Base-by-base conservation (phyloP, 305 asterid genomes). In the Fraxinus latifolia region DNA sequence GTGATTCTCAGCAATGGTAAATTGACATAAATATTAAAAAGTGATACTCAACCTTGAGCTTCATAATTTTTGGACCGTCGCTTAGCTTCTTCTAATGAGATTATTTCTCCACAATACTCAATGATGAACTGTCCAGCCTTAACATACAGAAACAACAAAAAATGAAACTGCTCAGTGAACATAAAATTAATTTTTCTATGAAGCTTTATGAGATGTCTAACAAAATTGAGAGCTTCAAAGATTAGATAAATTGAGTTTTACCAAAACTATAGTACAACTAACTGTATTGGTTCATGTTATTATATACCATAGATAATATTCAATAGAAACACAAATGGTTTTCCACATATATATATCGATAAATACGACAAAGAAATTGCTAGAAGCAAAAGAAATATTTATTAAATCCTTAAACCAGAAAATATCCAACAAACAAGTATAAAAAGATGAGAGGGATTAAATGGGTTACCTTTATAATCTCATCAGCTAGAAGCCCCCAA, bases 61-160 rank as follows among this genome's bases (percentile, higher is more conserved):
- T 93, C 97, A 86, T 94, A 93, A 82, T 82, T 82, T 74, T 95
- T 91, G 77, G 97, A 90, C 80, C 98, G 88, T 77, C 37, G 84
- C 62, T 82, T 87, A 80, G 99, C 97, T 83, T 88, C 93, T 78
- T 91, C 93, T 27, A 91, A 89, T 82, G 97, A 91, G 88, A 95
- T 91, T 70, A 94, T 91, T 88, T 95, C 99, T 88, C 99, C 97
- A 15, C 97, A 92, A 71, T 95, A 95, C 85, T 95, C 99, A 53
- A 91, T 95, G 82, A 95, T 88, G 84, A 92, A 95, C 78, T 86
- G 91, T 79, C 98, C 98, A 84, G 94, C 97, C 99, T 95, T 87
- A 73, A 82, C 83, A 83, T 70, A 60, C 60, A 79, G 73, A 67
- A 62, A 21, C 32, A 62, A 21, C 36, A 82, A 60, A 55, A 33